Base-by-base conservation (phyloP, 1,139 yeast genomes). In the Candida sanyaensis region DNA sequence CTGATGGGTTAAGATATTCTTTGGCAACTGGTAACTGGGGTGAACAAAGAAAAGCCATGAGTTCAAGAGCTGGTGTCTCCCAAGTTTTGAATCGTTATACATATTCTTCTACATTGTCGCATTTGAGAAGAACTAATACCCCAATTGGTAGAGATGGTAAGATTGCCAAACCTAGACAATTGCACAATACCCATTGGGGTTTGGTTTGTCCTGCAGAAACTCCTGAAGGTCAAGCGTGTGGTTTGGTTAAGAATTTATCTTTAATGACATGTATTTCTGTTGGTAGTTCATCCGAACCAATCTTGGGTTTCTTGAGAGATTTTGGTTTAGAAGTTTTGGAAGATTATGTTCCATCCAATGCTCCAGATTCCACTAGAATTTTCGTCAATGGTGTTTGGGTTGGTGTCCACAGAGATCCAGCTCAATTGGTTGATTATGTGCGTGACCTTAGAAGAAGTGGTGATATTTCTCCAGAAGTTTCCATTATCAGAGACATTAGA, bases 11-110 rank as follows among this genome's bases (percentile, higher is more conserved):
- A 69, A 88, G 96, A 68, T 95, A 93, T 71, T 95, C 99, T 34
- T 80, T 93, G 61, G 99, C 99, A 45, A 93, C 99, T 13, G 99
- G 99, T 77, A 93, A 95, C 73, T 93, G 99, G 99, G 99, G 99
- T 75, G 99, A 95, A 72, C 99, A 93, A 69, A 93, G 92, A 85
- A 95, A 93, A 71, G 98, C 98, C 23, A 93, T 95, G 99, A 86
- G 96, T 53, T 86, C 97, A 23, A 86, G 97, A 71, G 99, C 99
- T 8, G 99, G 99, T 80, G 99, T 95, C 45, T 93, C 99, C 13
- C 99, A 95, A 77, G 99, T 95, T 57, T 80, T 95, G 71, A 95
- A 95, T 69, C 84, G 99, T 74, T 95, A 93, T 71, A 95, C 99
- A 7, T 95, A 93, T 68, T 90, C 98, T 8, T 93, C 99, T 17